These are phyloP conservation scores for Bullera alba DNA, from an alignment of 768 basidiomycete genomes.

Conservation along the genomic window DNA sequence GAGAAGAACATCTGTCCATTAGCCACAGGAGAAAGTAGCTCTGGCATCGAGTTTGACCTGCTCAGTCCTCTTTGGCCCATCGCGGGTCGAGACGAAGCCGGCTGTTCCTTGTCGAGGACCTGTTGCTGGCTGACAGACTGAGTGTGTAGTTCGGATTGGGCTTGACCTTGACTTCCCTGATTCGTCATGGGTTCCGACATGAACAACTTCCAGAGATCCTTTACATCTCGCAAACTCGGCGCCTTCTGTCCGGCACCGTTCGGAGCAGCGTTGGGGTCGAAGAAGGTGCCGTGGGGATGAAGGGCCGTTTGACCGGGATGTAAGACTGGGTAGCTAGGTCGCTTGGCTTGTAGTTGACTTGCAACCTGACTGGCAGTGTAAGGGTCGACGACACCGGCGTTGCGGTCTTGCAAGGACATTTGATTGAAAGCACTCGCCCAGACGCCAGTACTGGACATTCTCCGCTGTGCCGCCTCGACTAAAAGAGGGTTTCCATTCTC, in stretches of 20 bases:
- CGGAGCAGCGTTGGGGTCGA: neutral
- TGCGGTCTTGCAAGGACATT: conserved; percentile 33
- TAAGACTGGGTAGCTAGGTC: conserved; percentile 17
- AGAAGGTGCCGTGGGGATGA: neutral
- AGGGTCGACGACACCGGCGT: conserved; percentile 6
- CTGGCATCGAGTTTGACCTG: conserved; percentile 40
- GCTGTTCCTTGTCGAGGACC: too few species aligned
- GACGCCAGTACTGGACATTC: conserved; percentile 25
- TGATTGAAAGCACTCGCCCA: conserved; percentile 38
- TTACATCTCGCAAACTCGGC: conserved; percentile 36
- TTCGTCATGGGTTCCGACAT: conserved; percentile 35
- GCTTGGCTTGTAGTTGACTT: neutral
- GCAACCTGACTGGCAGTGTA: conserved; percentile 13
- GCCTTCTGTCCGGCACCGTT: conserved; percentile 2
- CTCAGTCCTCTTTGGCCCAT: conserved; percentile 28
- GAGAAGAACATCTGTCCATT: conserved; percentile 11
- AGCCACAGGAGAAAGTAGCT: conserved; percentile 28
- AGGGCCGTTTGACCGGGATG: too few species aligned
- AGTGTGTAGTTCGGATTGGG: too few species aligned
- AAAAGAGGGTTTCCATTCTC: conserved; percentile 4
- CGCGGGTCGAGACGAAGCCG: conserved; percentile 20
- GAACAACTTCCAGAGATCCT: conserved; percentile 41
- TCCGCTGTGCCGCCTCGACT: conserved; percentile 4
- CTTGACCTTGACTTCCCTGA: neutral
- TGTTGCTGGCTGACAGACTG: too few species aligned